Conservation (phyloP, 1,139 yeast species). For the Meyerozyma carpophila region DNA sequence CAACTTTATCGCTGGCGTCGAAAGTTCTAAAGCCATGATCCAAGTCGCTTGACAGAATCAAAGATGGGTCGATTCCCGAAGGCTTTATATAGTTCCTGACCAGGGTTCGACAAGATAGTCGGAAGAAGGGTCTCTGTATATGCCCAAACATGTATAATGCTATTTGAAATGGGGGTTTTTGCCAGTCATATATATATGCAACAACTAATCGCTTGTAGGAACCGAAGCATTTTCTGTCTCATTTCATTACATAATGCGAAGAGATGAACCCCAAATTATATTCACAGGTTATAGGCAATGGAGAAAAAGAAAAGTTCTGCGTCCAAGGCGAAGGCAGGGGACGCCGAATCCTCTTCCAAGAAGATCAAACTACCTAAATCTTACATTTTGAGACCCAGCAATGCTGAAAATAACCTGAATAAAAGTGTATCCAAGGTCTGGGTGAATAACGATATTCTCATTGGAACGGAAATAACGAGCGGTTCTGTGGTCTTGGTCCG, state of each 20-base stretch:
- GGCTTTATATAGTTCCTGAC: neutral
- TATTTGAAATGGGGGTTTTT: neutral
- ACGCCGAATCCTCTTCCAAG: conserved; percentile 20
- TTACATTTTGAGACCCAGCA: conserved; percentile 55
- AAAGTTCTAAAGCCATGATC: neutral
- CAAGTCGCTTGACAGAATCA: neutral
- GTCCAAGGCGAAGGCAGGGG: conserved; percentile 8
- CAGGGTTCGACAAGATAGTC: neutral
- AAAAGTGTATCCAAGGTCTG: conserved; percentile 38
- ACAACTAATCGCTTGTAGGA: neutral
- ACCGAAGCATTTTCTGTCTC: neutral
- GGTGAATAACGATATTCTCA: conserved; percentile 48
- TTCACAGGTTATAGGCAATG: neutral
- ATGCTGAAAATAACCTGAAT: conserved; percentile 16
- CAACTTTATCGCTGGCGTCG: neutral
- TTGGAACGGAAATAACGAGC: conserved; percentile 45
- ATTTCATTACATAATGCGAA: neutral
- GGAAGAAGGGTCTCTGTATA: neutral
- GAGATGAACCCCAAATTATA: neutral
- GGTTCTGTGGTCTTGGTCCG: conserved; percentile 53
- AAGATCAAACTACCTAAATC: conserved; percentile 43
- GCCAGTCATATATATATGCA: neutral
- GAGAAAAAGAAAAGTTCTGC: conserved; percentile 1
- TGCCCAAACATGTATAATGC: neutral
- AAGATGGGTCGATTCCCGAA: neutral